Evolutionary conservation across 164 flowering plant species (phyloP), one percentile per base, ranked within the genome.

Genomic region (Tetracentron sinense): DNA sequence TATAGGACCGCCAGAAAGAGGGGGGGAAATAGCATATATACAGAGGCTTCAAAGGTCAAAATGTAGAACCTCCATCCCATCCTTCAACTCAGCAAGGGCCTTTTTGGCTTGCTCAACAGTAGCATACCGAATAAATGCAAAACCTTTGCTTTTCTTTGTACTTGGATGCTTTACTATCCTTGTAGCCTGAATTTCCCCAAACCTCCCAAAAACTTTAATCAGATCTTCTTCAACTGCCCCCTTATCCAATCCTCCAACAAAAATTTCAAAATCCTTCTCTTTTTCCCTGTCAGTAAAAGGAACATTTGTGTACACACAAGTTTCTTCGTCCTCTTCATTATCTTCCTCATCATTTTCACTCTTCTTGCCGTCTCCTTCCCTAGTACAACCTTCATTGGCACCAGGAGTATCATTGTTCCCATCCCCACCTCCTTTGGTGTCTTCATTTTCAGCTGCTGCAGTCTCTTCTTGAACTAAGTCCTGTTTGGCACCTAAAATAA

Each of bases 101-200:
- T 70, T 75, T 55, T 69, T 80, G 33, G 83, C 79, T 71, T 77
- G 79, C 52, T 77, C 83, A 55, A 50, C 58, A 56, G 79, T 66
- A 48, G 76, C 81, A 73, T 65, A 80, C 16, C 76, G 75, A 46
- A 80, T 66, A 64, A 80, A 80, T 54, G 76, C 83, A 75, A 65
- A 80, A 29, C 81, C 81, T 60, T 73, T 80, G 67, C 69, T 77
- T 64, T 75, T 80, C 57, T 71, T 69, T 23, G 74, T 73, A 22
- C 42, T 42, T 54, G 76, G 72, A 65, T 74, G 70, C 54, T 60
- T 77, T 7, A 72, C 77, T 59, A 79, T 69, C 58, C 79, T 58
- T 20, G 61, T 73, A 19, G 66, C 56, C 59, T 69, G 65, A 54
- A 79, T 62, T 60, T 79, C 83, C 21, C 83, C 83, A 67, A 69